Conservation (phyloP, 176 grass and related monocot species). For the Aegilops umbellulata region DNA sequence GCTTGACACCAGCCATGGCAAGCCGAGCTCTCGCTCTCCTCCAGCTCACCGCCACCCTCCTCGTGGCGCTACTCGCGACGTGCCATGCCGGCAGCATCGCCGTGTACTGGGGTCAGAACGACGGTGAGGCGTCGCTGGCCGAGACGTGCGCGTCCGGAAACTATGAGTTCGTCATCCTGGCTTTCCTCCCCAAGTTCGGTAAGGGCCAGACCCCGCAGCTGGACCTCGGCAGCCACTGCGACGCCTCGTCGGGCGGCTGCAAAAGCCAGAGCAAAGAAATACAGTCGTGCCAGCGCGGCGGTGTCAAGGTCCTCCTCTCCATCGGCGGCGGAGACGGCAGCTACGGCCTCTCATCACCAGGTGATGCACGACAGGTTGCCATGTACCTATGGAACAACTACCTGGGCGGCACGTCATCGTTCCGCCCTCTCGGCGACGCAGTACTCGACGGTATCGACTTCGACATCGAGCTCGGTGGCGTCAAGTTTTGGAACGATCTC, state of each 20-base stretch:
- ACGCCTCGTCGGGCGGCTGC: slow-evolving; percentile 45
- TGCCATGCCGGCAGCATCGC: slow-evolving; percentile 56
- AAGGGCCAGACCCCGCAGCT: slow-evolving; percentile 58
- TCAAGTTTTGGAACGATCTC: slow-evolving; percentile 48
- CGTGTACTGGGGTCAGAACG: slow-evolving; percentile 64
- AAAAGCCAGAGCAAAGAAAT: slow-evolving; percentile 47
- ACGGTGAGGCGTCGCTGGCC: slow-evolving; percentile 41
- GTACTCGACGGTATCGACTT: slow-evolving; percentile 79
- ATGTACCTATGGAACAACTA: slow-evolving; percentile 75
- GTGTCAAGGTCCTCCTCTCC: slow-evolving; percentile 74
- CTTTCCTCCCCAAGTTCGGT: slow-evolving; percentile 61
- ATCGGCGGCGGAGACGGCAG: slow-evolving; percentile 53
- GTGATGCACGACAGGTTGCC: slow-evolving; percentile 43
- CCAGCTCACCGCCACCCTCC: background rate
- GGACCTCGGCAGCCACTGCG: slow-evolving; percentile 63
- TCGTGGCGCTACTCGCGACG: slow-evolving; percentile 8
- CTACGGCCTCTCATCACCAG: slow-evolving; percentile 47
- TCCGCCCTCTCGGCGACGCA: slow-evolving; percentile 53
- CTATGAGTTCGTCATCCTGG: slow-evolving; percentile 59
- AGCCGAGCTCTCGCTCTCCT: slow-evolving; percentile 1
- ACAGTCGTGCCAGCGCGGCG: slow-evolving; percentile 40
- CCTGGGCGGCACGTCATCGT: slow-evolving; percentile 47
- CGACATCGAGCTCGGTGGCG: slow-evolving; percentile 62
- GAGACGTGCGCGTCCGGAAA: slow-evolving; percentile 46
- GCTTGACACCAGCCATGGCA: slow-evolving; percentile 12